Evolutionary conservation across 306 rosid genomes (phyloP).

Genomic region (Castanea sativa): DNA sequence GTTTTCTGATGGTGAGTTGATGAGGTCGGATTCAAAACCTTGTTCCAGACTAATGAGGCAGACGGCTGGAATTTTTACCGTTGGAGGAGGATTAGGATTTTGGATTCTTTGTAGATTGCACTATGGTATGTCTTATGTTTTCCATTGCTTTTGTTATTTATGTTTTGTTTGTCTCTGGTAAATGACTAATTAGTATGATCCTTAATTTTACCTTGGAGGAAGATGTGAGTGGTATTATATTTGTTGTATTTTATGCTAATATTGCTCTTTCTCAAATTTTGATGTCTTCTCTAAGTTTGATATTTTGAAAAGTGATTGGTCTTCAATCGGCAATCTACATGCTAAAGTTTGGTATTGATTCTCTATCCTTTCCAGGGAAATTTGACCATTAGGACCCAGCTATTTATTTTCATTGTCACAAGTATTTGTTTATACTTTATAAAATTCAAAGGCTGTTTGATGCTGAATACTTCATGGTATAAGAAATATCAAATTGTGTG

Average conservation of each 20-base stretch:
- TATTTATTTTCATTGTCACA: background rate
- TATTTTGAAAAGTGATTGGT: background rate
- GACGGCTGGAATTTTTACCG: constrained; percentile 74
- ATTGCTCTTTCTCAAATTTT: background rate
- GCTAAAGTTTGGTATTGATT: background rate
- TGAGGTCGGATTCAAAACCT: constrained; percentile 84
- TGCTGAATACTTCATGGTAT: background rate
- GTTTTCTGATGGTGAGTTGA: constrained; percentile 78
- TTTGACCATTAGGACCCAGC: background rate
- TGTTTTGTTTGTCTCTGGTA: background rate
- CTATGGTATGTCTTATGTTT: constrained; percentile 54
- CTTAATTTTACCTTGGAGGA: background rate
- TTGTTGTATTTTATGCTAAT: background rate
- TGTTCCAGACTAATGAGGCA: constrained; percentile 87
- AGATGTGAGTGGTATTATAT: background rate
- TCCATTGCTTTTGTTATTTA: background rate
- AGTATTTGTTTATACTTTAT: background rate
- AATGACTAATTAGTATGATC: background rate
- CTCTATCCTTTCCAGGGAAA: background rate
- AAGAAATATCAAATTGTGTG: background rate
- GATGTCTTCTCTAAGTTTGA: background rate
- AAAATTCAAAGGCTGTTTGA: background rate
- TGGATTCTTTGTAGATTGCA: constrained; percentile 91
- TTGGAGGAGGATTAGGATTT: constrained; percentile 83
- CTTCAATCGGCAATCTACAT: background rate